phyloP scores from a whole-genome alignment of 257 asterid genomes.

The Fraxinus anomala region DNA sequence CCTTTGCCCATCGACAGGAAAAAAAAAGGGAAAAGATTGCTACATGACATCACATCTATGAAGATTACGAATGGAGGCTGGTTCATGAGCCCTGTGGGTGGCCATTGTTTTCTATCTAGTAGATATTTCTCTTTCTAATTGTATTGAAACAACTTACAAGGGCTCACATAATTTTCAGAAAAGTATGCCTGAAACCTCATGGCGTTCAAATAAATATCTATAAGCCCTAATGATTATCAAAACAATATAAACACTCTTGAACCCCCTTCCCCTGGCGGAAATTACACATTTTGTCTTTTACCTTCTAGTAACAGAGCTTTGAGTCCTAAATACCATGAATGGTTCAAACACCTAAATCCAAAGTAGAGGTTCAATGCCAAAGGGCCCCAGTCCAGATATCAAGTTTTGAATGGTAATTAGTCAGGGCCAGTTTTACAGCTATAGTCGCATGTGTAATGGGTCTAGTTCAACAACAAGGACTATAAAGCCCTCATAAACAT shows the following conservation, averaged over 20 bases:
- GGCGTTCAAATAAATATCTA: background rate
- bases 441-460: background rate
- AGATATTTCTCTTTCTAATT: background rate
- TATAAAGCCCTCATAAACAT: background rate
- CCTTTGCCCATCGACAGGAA: background rate
- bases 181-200: background rate
- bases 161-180: constrained; percentile 1
- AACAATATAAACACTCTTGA: background rate
- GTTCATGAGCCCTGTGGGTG: background rate
- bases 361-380: background rate
- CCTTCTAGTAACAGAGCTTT: background rate
- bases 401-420: background rate
- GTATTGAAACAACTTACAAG: background rate
- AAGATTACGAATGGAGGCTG: background rate
- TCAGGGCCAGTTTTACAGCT: background rate
- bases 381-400: background rate
- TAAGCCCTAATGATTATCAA: background rate
- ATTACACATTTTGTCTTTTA: background rate
- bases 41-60: background rate
- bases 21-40: background rate
- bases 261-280: background rate
- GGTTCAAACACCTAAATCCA: background rate
- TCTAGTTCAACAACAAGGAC: background rate
- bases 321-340: background rate
- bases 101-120: background rate